Evolutionary conservation across 2,329 filamentous ascomycete genomes (phyloP), one percentile per base, ranked within the genome.

Genomic region (Pyricularia sp.): DNA sequence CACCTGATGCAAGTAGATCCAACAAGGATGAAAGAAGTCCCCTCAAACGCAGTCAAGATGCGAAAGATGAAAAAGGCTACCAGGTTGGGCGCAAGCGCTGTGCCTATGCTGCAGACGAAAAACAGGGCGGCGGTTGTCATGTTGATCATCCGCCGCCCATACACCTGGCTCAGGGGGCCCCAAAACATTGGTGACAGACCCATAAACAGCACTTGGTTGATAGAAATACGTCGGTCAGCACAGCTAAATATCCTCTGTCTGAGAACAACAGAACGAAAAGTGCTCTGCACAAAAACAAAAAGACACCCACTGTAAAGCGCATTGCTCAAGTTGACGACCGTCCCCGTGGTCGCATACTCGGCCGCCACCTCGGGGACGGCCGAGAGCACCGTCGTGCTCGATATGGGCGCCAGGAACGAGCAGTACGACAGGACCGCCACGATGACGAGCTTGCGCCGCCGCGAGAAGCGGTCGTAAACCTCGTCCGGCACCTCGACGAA

Each of bases 321-420:
- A 78, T 92, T 92, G 72, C 84, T 86, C 50, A 90, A 77, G 74
- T 91, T 89, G 75, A 92, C 87, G 66, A 91, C 82, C 4, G 84
- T 83, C 4, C 86, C 88, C 7, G 83, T 87, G 4, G 86, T 89
- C 58, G 81, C 70, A 73, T 82, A 90, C 4, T 84, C 86, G 9
- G 75, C 77, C 4, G 87, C 88, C 5, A 92, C 86, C 75, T 92
- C 88, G 2, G 89, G 88, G 11, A 89, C 82, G 14, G 88, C 89
- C 0, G 88, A 82, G 36, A 91, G 77, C 58, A 91, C 86, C 0
- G 86, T 86, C 0, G 89, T 91, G 5, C 85, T 88, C 2, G 85
- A 87, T 33, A 91, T 85, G 0, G 92, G 92, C 0, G 92, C 88
- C 64, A 94, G 81, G 71, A 94, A 92, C 30, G 89, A 88, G 78